Conservation (phyloP, 352 stramenopile genomes). For the Phytopythium helicoides region DNA sequence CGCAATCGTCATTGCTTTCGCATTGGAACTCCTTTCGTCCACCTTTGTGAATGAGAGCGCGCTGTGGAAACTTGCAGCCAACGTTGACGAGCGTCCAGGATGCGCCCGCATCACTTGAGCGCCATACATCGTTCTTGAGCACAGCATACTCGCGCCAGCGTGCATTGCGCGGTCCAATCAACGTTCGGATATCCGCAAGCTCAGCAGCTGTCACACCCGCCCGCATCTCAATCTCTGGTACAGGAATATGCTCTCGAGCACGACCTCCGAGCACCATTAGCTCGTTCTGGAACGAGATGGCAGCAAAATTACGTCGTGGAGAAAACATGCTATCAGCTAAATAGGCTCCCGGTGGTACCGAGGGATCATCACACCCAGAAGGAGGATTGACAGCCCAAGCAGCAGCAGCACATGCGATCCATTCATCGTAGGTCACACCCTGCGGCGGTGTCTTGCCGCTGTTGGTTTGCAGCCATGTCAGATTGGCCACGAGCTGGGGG, state of each 20-base stretch:
- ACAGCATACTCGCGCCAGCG: slow-evolving; percentile 67
- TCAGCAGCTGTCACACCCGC: slow-evolving; percentile 26
- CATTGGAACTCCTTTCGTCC: slow-evolving; percentile 46
- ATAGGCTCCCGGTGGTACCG: slow-evolving; percentile 55
- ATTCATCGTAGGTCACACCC: slow-evolving; percentile 56
- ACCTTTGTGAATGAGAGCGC: slow-evolving; percentile 45
- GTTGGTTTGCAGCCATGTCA: slow-evolving; percentile 75
- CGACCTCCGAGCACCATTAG: slow-evolving; percentile 61
- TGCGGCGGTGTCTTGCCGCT: slow-evolving; percentile 58
- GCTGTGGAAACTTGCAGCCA: slow-evolving; percentile 57
- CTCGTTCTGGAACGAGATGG: slow-evolving; percentile 55
- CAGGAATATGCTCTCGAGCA: slow-evolving; percentile 53
- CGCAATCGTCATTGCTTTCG: slow-evolving; percentile 61
- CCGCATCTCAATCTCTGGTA: slow-evolving; percentile 48
- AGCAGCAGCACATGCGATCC: slow-evolving; percentile 59
- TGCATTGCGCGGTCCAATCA: slow-evolving; percentile 25
- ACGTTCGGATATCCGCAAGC: slow-evolving; percentile 5
- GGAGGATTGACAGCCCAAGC: slow-evolving; percentile 50
- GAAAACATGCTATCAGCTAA: slow-evolving; percentile 80
- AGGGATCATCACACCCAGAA: slow-evolving; percentile 54
- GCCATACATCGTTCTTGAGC: slow-evolving; percentile 81
- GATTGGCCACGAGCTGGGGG: slow-evolving; percentile 63
- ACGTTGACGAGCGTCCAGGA: slow-evolving; percentile 75
- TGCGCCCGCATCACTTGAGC: slow-evolving; percentile 60
- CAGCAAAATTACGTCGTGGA: slow-evolving; percentile 63